These are phyloP conservation scores for Yarrowia hollandica DNA, from an alignment of 805 yeast genomes.

Conservation along the genomic window DNA sequence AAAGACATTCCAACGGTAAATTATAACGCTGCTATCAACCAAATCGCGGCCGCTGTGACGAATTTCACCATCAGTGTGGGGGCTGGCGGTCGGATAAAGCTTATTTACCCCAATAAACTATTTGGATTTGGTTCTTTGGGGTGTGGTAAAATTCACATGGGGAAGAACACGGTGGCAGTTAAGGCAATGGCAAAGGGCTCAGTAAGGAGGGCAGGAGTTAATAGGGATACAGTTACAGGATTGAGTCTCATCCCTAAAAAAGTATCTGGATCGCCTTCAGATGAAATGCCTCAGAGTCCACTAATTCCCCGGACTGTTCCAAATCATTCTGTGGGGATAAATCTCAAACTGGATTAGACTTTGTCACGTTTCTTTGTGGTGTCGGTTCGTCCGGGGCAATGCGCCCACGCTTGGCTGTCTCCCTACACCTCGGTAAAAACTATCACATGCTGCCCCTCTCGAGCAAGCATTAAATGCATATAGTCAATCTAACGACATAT, in stretches of 20 bases:
- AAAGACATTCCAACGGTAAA: neutral
- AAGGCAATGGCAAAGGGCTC: neutral
- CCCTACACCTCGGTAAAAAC: slow-evolving; percentile 28
- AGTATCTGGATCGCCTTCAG: neutral
- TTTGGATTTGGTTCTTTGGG: slow-evolving; percentile 23
- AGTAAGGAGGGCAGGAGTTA: neutral
- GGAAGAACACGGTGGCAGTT: slow-evolving; percentile 26
- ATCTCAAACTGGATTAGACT: slow-evolving; percentile 16
- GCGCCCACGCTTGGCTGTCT: slow-evolving; percentile 22
- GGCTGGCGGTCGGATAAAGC: slow-evolving; percentile 6
- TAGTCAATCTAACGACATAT: slow-evolving; percentile 15
- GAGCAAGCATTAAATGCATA: slow-evolving; percentile 24
- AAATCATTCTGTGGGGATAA: slow-evolving; percentile 18
- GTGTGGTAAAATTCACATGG: slow-evolving; percentile 26
- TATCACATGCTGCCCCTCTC: slow-evolving; percentile 30
- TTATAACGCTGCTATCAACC: neutral
- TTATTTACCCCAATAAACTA: neutral
- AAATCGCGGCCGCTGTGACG: neutral
- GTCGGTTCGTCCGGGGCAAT: slow-evolving; percentile 29
- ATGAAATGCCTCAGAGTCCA: neutral
- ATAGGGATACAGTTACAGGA: neutral
- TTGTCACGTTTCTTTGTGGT: slow-evolving; percentile 28
- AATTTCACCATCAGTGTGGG: slow-evolving; percentile 6
- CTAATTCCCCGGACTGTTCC: slow-evolving; percentile 14
- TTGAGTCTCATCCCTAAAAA: neutral